phyloP scores from a whole-genome alignment of 2,329 filamentous ascomycete genomes.

The Trichothecium roseum region DNA sequence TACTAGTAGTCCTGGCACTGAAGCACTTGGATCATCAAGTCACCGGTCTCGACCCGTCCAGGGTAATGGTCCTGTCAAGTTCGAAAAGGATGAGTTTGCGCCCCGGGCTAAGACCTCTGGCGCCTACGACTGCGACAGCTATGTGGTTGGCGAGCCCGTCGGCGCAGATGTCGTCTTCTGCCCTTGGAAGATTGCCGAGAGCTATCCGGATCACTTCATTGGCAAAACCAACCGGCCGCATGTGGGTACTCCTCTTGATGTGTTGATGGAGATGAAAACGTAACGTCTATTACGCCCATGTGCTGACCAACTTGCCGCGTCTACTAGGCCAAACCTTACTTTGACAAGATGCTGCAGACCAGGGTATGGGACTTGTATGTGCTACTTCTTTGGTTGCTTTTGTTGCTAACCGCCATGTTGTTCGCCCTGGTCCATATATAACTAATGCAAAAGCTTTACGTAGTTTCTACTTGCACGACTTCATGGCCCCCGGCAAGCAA shows the following conservation, averaged over 20 bases:
- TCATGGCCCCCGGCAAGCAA: slow-evolving; percentile 29
- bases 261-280: too few relatives aligned
- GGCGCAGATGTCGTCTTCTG: slow-evolving; percentile 26
- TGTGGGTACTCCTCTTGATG: slow-evolving; percentile 20
- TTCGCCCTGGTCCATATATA: not conserved
- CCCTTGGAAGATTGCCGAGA: slow-evolving; percentile 41
- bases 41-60: too few relatives aligned
- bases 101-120: not conserved
- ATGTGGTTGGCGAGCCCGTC: slow-evolving; percentile 14
- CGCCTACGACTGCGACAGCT: slow-evolving; percentile 12
- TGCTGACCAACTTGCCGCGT: too few relatives aligned
- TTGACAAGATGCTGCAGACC: slow-evolving; percentile 46
- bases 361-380: slow-evolving; percentile 69
- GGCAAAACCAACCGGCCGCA: slow-evolving; percentile 38
- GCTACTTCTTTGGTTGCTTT: not conserved
- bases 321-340: slow-evolving; percentile 35
- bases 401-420: too few relatives aligned
- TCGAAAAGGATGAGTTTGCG: not conserved
- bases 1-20: too few relatives aligned
- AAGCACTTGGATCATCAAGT: too few relatives aligned
- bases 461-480: slow-evolving; percentile 59
- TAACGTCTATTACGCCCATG: too few relatives aligned
- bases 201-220: slow-evolving; percentile 51
- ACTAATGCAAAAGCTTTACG: not conserved
- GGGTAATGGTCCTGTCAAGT: not conserved